Base-by-base conservation (phyloP, 2,329 filamentous ascomycete species). In the Trichoderma guizhouense region DNA sequence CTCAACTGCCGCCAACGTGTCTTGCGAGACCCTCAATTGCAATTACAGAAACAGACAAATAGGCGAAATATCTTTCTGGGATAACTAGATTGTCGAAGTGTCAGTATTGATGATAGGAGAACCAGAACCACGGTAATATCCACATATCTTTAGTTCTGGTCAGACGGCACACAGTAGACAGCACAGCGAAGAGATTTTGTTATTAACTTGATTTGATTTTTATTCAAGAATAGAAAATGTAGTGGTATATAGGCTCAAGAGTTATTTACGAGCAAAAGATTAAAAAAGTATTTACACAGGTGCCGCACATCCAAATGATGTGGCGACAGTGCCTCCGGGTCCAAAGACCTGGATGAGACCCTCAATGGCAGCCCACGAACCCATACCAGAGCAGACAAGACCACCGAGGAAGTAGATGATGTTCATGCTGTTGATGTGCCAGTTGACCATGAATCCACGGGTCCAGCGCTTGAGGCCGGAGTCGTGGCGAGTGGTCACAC, bases 251-350 rank as follows among this genome's bases (percentile, higher is more conserved):
- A 69, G 36, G 57, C 66, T 69, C 55, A 53, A 14, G 43, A 26
- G 8, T 36, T 69, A 69, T 69, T n/a, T 62, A 69, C 57, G 39
- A 69, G 66, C 66, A 67, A 43, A 26, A 36, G 11, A 69, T 69
- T 53, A 62, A 69, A 69, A 51, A 53, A 61, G 58, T 68, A 62
- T 62, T 62, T 69, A 69, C 66, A 69, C 66, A 62, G 66, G 66
- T 7, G 24, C 55, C 9, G 66, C 66, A 51, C 66, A 69, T 26
- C 66, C 66, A 26, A 69, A 69, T 34, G 66, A 69, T 14, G 66
- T 69, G 26, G 66, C 66, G 39, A 69, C 66, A 9, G 66, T 69
- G n/a, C 66, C 66, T 61, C 66, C 66, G 21, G 66, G 66, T 53
- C 55, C 66, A 28, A 69, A 69, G 28, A 69, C 21, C 26, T 34